Conservation (phyloP, 148 eudicot genomes). For the Simmondsia chinensis region DNA sequence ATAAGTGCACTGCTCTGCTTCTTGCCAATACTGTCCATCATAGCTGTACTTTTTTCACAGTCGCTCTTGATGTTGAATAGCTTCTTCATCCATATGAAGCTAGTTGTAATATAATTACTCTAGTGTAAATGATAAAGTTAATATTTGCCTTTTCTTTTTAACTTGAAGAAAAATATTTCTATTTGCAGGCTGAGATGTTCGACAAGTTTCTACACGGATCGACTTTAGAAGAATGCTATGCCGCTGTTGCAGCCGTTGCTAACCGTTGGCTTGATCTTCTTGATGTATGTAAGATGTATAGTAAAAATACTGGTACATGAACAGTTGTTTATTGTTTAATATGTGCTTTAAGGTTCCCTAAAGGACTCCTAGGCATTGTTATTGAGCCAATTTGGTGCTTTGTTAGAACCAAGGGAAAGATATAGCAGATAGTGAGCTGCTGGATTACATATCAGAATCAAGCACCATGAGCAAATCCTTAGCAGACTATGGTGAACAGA, state of each 20-base stretch:
- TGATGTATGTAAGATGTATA: conserved; percentile 56
- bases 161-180: conserved; percentile 4
- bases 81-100: too few species aligned
- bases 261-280: conserved; percentile 99
- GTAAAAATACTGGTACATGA: too few species aligned
- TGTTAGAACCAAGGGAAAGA: conserved; percentile 88
- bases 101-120: too few species aligned
- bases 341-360: too few species aligned
- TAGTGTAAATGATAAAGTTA: too few species aligned
- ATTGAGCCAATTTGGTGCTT: conserved; percentile 12
- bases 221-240: conserved; percentile 90
- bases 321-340: too few species aligned
- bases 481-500: conserved; percentile 91
- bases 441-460: conserved; percentile 93
- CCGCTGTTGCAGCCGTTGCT: conserved; percentile 90
- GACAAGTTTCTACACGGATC: conserved; percentile 94
- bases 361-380: too few species aligned
- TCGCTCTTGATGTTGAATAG: too few species aligned
- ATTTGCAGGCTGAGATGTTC: conserved; percentile 90
- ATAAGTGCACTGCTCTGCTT: too few species aligned
- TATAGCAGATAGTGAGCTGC: conserved; percentile 89
- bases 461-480: conserved; percentile 99
- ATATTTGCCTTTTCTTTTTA: neutral
- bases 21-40: too few species aligned
- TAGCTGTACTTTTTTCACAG: too few species aligned